These are phyloP conservation scores for Yamadazyma nakazawae DNA, from an alignment of 805 yeast species.

Conservation along the genomic window DNA sequence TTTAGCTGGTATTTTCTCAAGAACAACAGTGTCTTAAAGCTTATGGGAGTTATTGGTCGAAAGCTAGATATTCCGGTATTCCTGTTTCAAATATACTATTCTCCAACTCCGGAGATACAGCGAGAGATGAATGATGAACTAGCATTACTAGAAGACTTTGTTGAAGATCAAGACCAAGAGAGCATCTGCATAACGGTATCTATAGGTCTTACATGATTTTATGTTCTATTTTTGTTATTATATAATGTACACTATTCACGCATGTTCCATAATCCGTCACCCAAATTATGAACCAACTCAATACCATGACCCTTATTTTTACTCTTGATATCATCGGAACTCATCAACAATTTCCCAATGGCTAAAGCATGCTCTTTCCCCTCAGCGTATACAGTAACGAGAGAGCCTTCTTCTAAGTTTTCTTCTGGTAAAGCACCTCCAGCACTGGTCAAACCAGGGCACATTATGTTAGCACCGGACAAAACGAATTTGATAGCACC, in stretches of 20 bases:
- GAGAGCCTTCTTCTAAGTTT: conserved; percentile 59
- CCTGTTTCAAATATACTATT: conserved; percentile 24
- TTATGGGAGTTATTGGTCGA: conserved; percentile 32
- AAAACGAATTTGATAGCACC: conserved; percentile 94
- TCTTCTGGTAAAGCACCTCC: conserved; percentile 84
- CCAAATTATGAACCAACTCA: conserved; percentile 76
- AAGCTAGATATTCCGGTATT: conserved; percentile 18
- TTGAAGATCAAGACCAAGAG: neutral
- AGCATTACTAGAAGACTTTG: conserved; percentile 2
- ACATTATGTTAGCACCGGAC: conserved; percentile 97
- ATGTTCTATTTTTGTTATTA: neutral
- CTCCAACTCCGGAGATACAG: conserved; percentile 17
- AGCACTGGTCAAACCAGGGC: conserved; percentile 86
- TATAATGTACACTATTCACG: conserved; percentile 32
- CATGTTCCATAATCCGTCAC: conserved; percentile 84
- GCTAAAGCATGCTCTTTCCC: conserved; percentile 92
- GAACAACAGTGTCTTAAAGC: conserved; percentile 26
- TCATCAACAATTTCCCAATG: conserved; percentile 82
- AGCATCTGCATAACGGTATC: neutral
- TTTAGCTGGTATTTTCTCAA: conserved; percentile 18
- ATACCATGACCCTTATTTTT: conserved; percentile 88
- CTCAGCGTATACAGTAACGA: conserved; percentile 84
- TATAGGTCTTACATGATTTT: conserved; percentile 7
- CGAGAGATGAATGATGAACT: conserved; percentile 27
- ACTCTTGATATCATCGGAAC: conserved; percentile 81